A percentile compares a stretch with the other conserved stretches of the same genome.
These are phyloP conservation scores for Spinacia oleracea DNA, from an alignment of 179 eudicot species.

Conservation along the genomic window DNA sequence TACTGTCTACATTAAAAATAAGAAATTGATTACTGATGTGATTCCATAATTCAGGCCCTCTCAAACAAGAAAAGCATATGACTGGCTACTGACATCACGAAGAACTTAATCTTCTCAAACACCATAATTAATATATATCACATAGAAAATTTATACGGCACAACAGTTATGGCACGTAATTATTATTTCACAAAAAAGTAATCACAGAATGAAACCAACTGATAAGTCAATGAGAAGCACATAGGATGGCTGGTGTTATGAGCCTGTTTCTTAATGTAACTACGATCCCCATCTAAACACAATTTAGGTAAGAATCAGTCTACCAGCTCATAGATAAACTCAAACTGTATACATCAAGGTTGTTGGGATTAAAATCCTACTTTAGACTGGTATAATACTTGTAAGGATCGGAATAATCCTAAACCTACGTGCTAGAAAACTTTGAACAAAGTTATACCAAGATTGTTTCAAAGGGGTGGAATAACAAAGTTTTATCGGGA, in stretches of 20 bases:
- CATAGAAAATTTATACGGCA: slow-evolving; percentile 9
- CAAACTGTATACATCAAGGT: neutral
- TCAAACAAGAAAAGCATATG: slow-evolving; percentile 12
- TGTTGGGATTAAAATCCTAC: neutral
- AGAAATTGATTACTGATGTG: neutral
- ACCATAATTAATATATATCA: slow-evolving; percentile 17
- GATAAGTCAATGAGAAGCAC: slow-evolving; percentile 29
- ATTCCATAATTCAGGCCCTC: neutral
- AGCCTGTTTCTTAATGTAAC: slow-evolving; percentile 12
- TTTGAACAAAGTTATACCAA: neutral
- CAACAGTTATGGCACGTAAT: slow-evolving; percentile 16
- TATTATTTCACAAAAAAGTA: slow-evolving; percentile 8
- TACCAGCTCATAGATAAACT: neutral
- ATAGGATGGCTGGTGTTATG: slow-evolving; percentile 1
- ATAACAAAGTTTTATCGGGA: neutral
- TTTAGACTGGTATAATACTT: neutral
- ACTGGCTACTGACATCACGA: slow-evolving; percentile 20
- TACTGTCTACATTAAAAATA: neutral
- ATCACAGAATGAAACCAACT: slow-evolving; percentile 1
- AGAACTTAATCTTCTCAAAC: slow-evolving; percentile 8
- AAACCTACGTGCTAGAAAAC: neutral
- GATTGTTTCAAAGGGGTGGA: neutral
- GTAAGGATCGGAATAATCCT: neutral
- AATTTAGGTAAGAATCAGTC: neutral
- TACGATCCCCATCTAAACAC: neutral